Percentiles rank a stretch among this genome's conserved stretches.
These are phyloP conservation scores for Phytophthora citricola DNA, from an alignment of 352 stramenopile genomes.

Conservation along the genomic window DNA sequence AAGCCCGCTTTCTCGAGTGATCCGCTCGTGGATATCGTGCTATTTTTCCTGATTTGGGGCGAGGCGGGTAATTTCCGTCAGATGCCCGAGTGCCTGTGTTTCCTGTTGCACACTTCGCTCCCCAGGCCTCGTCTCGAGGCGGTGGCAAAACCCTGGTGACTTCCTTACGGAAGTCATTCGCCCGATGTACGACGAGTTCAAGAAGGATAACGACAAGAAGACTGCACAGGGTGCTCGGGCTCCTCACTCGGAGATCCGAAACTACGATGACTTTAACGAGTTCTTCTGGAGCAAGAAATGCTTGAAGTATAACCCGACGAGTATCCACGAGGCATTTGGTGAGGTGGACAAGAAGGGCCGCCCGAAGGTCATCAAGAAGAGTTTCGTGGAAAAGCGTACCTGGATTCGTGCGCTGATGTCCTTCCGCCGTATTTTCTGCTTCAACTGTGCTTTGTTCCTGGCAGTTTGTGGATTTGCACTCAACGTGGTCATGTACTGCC, in stretches of 20 bases:
- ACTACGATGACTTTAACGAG: constrained; percentile 92
- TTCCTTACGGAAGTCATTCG: constrained; percentile 83
- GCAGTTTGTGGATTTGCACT: constrained; percentile 68
- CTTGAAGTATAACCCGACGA: constrained; percentile 75
- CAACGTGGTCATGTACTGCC: constrained; percentile 83
- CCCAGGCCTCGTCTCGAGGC: constrained; percentile 64
- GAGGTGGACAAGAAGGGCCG: constrained; percentile 84
- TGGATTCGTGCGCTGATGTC: constrained; percentile 80
- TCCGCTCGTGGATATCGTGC: constrained; percentile 75
- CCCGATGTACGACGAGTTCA: constrained; percentile 83
- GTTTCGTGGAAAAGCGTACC: constrained; percentile 81
- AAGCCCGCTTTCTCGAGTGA: constrained; percentile 84
- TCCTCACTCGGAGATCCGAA: constrained; percentile 78
- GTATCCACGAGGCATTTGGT: constrained; percentile 72
- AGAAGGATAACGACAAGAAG: constrained; percentile 91
- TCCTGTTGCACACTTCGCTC: constrained; percentile 80
- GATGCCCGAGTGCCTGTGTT: constrained; percentile 81
- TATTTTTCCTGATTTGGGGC: constrained; percentile 90
- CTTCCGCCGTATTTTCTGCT: constrained; percentile 87
- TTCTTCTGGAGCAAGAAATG: constrained; percentile 91
- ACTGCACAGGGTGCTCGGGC: constrained; percentile 78
- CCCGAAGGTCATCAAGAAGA: constrained; percentile 86
- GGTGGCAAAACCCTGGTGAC: constrained; percentile 67
- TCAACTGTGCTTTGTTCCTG: constrained; percentile 80
- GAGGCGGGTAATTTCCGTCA: constrained; percentile 89